A percentile compares a stretch with the other conserved stretches of the same genome.
phyloP scores from a whole-genome alignment of 208 protist species.

The Paratrypanosoma confusum region DNA sequence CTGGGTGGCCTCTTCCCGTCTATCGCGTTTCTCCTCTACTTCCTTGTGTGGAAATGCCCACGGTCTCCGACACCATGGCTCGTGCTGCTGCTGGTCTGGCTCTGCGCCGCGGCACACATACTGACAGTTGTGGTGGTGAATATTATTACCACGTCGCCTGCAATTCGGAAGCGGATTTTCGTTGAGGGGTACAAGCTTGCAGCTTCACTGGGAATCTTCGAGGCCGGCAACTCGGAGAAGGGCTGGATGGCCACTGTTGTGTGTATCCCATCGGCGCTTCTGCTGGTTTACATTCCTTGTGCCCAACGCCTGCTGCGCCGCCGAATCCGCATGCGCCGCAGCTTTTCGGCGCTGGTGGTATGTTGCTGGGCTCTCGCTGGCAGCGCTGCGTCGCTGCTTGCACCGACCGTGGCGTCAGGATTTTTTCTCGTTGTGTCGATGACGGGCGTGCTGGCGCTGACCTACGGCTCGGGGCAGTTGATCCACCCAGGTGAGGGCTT shows the following conservation, averaged over 20 bases:
- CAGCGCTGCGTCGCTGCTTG: constrained; percentile 3
- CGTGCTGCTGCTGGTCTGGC: constrained; percentile 3
- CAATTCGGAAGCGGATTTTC: constrained; percentile 7
- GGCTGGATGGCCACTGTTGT: constrained; percentile 4
- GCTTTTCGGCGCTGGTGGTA: constrained; percentile 4
- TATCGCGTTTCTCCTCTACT: constrained; percentile 5
- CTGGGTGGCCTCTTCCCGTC: constrained; percentile 10
- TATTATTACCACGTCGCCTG: constrained; percentile 1
- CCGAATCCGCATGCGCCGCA: neutral
- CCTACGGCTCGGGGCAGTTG: neutral
- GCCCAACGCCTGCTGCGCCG: constrained; percentile 7
- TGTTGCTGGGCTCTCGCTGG: constrained; percentile 7
- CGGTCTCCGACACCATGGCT: neutral
- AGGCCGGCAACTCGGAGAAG: constrained; percentile 3
- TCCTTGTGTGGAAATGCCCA: constrained; percentile 1
- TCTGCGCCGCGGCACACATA: constrained; percentile 7
- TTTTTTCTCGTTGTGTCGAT: constrained; percentile 8
- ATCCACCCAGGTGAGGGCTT: too few relatives aligned
- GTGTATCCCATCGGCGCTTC: constrained; percentile 5
- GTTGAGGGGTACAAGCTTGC: neutral
- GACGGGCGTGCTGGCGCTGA: constrained; percentile 1
- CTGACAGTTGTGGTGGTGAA: constrained; percentile 10
- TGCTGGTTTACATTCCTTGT: constrained; percentile 10
- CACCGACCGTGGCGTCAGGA: constrained; percentile 5
- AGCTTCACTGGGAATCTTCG: constrained; percentile 10